A percentile compares a stretch with the other conserved stretches of the same genome.
phyloP scores from a whole-genome alignment of 1,284 basidiomycete genomes.

The Schizophyllum amplum region DNA sequence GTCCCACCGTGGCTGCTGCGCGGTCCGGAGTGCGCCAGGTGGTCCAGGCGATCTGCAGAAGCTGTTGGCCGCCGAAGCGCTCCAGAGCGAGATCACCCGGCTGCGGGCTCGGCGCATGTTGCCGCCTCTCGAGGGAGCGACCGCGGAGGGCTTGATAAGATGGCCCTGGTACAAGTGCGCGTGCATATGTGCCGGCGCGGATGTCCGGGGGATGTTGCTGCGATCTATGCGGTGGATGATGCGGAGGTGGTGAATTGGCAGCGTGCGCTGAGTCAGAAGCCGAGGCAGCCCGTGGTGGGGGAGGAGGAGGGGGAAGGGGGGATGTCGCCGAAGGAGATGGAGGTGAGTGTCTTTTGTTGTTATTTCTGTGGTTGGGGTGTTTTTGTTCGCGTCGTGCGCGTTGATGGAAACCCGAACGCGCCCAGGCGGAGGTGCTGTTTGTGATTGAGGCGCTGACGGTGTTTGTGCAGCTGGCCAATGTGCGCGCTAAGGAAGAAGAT shows the following conservation, averaged over 20 bases:
- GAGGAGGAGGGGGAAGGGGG: neutral
- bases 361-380: too few relatives aligned
- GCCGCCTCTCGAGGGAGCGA: constrained; percentile 27
- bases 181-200: constrained; percentile 60
- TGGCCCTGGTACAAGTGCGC: constrained; percentile 59
- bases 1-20: constrained; percentile 59
- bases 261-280: constrained; percentile 20
- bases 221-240: constrained; percentile 55
- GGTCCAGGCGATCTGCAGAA: constrained; percentile 31
- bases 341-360: constrained; percentile 29
- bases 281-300: neutral
- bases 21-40: constrained; percentile 39
- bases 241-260: constrained; percentile 41
- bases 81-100: constrained; percentile 44
- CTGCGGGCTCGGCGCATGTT: constrained; percentile 48
- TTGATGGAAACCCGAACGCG: neutral
- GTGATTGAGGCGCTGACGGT: neutral
- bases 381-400: neutral
- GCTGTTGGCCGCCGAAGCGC: constrained; percentile 34
- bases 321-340: constrained; percentile 20
- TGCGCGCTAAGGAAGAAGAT: constrained; percentile 27
- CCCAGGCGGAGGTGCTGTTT: neutral
- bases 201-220: constrained; percentile 62
- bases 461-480: constrained; percentile 36
- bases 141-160: constrained; percentile 37